Evolutionary conservation across 129 eudicot species (phyloP).

Genomic region (Flaveria bidentis): DNA sequence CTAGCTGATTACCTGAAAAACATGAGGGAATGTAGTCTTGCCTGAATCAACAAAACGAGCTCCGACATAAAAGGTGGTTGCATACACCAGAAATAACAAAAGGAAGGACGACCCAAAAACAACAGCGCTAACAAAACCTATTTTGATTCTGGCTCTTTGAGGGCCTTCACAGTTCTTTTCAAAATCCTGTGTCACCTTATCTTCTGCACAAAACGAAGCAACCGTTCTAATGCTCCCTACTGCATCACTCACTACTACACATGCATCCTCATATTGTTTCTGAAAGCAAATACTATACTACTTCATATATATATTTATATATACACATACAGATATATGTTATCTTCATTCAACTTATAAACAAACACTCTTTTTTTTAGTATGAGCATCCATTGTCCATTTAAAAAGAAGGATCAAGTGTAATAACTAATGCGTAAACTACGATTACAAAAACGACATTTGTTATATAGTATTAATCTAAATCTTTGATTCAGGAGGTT

Average conservation of each 20-base stretch:
- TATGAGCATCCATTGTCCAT: too few species aligned
- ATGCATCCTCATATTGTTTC: conserved; percentile 71
- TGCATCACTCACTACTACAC: conserved; percentile 82
- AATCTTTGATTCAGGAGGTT: too few species aligned
- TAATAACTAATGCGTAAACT: neutral
- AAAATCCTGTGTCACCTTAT: conserved; percentile 61
- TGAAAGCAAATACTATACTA: conserved; percentile 25
- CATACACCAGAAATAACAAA: conserved; percentile 53
- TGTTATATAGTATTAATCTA: neutral
- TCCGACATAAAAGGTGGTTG: conserved; percentile 68
- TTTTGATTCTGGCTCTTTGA: conserved; percentile 55
- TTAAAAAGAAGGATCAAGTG: too few species aligned
- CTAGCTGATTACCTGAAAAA: conserved; percentile 53
- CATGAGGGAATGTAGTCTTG: conserved; percentile 54
- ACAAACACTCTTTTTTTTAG: too few species aligned
- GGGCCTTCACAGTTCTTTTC: conserved; percentile 66
- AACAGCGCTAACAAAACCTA: conserved; percentile 59
- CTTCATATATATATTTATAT: too few species aligned
- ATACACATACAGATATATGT: too few species aligned
- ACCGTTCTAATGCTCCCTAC: conserved; percentile 86
- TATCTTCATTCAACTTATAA: too few species aligned
- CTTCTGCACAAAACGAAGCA: conserved; percentile 88
- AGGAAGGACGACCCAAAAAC: conserved; percentile 64
- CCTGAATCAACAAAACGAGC: conserved; percentile 65
- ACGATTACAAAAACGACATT: too few species aligned